These are phyloP conservation scores for Gossypium mustelinum DNA, from an alignment of 345 rosid genomes.

Conservation along the genomic window DNA sequence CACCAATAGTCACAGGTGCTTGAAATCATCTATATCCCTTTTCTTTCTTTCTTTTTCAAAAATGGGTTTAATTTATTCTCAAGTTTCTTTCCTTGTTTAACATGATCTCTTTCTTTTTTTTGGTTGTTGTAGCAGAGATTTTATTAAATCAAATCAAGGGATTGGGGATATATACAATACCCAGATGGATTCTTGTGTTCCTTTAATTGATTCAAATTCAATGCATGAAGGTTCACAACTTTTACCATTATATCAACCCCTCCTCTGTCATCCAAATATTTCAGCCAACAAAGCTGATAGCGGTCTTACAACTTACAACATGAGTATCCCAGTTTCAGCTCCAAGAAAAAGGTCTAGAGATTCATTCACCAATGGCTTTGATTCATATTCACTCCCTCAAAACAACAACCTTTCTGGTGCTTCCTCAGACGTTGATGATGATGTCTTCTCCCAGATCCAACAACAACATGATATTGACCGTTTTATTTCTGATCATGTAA, in stretches of 20 bases:
- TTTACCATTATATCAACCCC: conserved; percentile 27
- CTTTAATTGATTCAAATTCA: conserved; percentile 17
- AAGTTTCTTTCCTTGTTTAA: background rate
- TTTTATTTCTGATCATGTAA: conserved; percentile 48
- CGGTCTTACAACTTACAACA: conserved; percentile 43
- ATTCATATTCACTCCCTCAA: conserved; percentile 27
- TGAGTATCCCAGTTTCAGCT: conserved; percentile 21
- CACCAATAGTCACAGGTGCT: conserved; percentile 30
- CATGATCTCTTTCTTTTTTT: background rate
- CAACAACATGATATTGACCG: conserved; percentile 55
- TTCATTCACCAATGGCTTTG: conserved; percentile 25
- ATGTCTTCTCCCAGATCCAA: conserved; percentile 44
- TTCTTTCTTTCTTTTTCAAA: background rate
- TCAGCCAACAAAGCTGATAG: conserved; percentile 44
- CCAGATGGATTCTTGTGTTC: conserved; percentile 36
- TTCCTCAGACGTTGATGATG: conserved; percentile 30
- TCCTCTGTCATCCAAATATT: conserved; percentile 29
- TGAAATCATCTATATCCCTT: background rate
- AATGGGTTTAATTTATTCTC: background rate
- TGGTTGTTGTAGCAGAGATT: conserved; percentile 34
- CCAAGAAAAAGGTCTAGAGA: conserved; percentile 47
- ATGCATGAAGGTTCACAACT: conserved; percentile 26
- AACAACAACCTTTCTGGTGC: conserved; percentile 34
- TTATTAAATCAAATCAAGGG: conserved; percentile 33
- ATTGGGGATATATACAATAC: conserved; percentile 25